Evolutionary conservation across 768 basidiomycete species (phyloP).

Genomic region (Crassisporium funariophilum): DNA sequence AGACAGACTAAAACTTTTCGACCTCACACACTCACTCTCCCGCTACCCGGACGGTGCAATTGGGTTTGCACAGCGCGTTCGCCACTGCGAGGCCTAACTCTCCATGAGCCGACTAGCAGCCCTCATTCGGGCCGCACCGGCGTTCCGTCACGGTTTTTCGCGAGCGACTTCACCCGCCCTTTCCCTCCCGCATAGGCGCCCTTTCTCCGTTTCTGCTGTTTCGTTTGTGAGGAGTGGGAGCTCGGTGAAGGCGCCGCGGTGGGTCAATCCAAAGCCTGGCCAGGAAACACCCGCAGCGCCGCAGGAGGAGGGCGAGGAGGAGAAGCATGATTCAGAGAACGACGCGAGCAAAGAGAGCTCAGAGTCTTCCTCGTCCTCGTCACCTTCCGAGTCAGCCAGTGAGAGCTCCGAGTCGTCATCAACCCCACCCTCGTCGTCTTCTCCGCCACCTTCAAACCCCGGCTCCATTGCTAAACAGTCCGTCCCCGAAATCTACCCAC

Average conservation of each 20-base stretch:
- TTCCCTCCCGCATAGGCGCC: not conserved
- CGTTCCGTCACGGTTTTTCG: constrained; percentile 8
- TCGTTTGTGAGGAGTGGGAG: constrained; percentile 11
- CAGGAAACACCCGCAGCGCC: constrained; percentile 11
- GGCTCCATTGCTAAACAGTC: constrained; percentile 79
- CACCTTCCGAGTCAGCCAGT: constrained; percentile 17
- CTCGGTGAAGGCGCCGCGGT: constrained; percentile 21
- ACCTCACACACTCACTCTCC: not conserved
- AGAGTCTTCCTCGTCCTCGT: constrained; percentile 13
- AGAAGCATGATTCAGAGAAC: constrained; percentile 12
- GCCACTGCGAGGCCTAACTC: constrained; percentile 1
- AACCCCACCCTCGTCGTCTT: constrained; percentile 18
- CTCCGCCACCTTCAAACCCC: constrained; percentile 33
- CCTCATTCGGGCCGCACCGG: constrained; percentile 16
- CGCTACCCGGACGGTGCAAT: not conserved
- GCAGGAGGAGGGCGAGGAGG: constrained; percentile 15
- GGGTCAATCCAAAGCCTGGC: constrained; percentile 29
- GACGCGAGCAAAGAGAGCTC: constrained; percentile 12
- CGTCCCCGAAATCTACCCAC: constrained; percentile 89
- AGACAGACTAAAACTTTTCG: constrained; percentile 6
- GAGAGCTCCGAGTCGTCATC: constrained; percentile 18
- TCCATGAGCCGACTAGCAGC: constrained; percentile 15
- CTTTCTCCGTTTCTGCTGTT: constrained; percentile 15
- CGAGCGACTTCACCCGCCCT: constrained; percentile 1
- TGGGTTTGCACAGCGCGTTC: not conserved